Evolutionary conservation across 306 rosid genomes (phyloP).

Genomic region (Senna tora): DNA sequence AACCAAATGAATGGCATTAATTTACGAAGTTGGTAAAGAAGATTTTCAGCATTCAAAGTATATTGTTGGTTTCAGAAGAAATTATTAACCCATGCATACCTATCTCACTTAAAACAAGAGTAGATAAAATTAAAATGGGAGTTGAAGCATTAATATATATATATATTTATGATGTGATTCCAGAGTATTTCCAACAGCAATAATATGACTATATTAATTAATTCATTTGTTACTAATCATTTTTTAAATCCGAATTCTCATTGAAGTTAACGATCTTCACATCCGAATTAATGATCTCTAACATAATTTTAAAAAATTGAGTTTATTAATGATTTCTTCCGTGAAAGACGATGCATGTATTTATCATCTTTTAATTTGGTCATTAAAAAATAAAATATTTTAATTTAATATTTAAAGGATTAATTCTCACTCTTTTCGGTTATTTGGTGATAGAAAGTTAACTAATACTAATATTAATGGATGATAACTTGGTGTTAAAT

Average conservation of each 20-base stretch:
- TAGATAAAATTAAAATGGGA: conserved; percentile 10
- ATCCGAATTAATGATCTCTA: too few relatives aligned
- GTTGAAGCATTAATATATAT: conserved; percentile 14
- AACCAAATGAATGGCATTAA: conserved; percentile 38
- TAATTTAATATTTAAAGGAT: too few relatives aligned
- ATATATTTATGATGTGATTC: neutral
- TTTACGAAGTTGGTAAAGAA: conserved; percentile 48
- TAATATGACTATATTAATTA: neutral
- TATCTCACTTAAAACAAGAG: conserved; percentile 32
- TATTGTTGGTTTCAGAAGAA: neutral
- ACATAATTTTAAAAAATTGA: too few relatives aligned
- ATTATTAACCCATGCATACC: conserved; percentile 1
- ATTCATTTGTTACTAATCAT: neutral
- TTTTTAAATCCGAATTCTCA: neutral
- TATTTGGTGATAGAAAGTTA: too few relatives aligned
- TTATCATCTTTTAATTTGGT: too few relatives aligned
- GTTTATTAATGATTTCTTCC: too few relatives aligned
- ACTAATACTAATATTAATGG: too few relatives aligned
- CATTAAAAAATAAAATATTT: too few relatives aligned
- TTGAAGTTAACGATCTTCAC: too few relatives aligned
- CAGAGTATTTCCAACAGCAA: conserved; percentile 22
- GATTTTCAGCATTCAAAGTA: conserved; percentile 45
- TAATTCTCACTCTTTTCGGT: too few relatives aligned
- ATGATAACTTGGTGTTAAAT: too few relatives aligned
- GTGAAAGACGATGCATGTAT: too few relatives aligned